These are phyloP conservation scores for Podosphaera aphanis DNA, from an alignment of 2,329 filamentous ascomycete species.

Conservation along the genomic window DNA sequence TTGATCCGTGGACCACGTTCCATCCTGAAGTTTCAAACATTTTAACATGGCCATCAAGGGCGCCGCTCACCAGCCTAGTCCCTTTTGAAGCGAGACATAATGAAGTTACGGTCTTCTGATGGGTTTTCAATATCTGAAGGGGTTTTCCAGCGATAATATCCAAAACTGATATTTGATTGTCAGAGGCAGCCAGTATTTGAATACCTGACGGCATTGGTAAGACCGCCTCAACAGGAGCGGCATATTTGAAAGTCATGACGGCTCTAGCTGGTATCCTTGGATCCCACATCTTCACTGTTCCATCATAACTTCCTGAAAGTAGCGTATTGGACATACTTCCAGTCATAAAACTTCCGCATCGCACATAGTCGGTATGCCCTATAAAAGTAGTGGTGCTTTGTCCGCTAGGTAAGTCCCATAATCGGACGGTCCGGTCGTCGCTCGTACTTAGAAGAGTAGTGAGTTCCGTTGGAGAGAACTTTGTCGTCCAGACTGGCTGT, in stretches of 20 bases:
- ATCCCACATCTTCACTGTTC: slow-evolving; percentile 86
- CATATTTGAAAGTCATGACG: slow-evolving; percentile 88
- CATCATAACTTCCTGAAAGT: slow-evolving; percentile 81
- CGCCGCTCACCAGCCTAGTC: slow-evolving; percentile 62
- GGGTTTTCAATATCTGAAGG: slow-evolving; percentile 67
- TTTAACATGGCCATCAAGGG: slow-evolving; percentile 87
- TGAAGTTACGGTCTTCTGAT: slow-evolving; percentile 92
- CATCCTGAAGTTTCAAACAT: slow-evolving; percentile 83
- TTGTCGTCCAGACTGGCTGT: slow-evolving; percentile 78
- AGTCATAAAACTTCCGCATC: slow-evolving; percentile 68
- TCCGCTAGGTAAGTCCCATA: slow-evolving; percentile 81
- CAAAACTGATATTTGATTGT: slow-evolving; percentile 70
- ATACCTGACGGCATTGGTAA: slow-evolving; percentile 70
- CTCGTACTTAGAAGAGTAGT: slow-evolving; percentile 73
- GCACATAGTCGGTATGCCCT: slow-evolving; percentile 83
- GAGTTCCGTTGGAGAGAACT: slow-evolving; percentile 73
- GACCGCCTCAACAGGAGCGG: slow-evolving; percentile 72
- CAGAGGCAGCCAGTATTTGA: slow-evolving; percentile 62
- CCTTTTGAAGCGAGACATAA: slow-evolving; percentile 63
- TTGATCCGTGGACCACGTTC: slow-evolving; percentile 88
- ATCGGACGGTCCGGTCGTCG: slow-evolving; percentile 74
- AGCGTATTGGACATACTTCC: slow-evolving; percentile 44
- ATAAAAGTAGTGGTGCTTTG: slow-evolving; percentile 54
- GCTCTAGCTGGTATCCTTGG: slow-evolving; percentile 44
- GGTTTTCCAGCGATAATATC: slow-evolving; percentile 83